Percentiles rank a stretch among this genome's conserved stretches.
phyloP scores from a whole-genome alignment of 1,139 yeast species.

The Suzukiozyma palmioleophila region DNA sequence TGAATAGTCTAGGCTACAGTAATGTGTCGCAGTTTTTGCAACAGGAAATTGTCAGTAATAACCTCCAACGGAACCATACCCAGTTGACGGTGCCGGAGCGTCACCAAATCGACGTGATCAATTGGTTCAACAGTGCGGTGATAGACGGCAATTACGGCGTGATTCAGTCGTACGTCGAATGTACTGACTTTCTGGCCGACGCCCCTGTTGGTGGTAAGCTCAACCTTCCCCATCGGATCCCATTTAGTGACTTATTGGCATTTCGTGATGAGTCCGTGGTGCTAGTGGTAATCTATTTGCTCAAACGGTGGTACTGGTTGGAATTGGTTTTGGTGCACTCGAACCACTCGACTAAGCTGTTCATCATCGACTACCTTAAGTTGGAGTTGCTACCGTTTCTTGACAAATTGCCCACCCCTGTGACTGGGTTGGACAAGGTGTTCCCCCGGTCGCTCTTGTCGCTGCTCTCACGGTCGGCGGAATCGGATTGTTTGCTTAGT shows the following conservation, averaged over 20 bases:
- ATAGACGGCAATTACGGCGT: slow-evolving; percentile 20
- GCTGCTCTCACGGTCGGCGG: slow-evolving; percentile 18
- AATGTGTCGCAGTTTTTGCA: slow-evolving; percentile 9
- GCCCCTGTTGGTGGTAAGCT: not conserved
- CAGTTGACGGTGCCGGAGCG: slow-evolving; percentile 8
- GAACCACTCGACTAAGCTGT: not conserved
- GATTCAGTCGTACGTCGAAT: slow-evolving; percentile 15
- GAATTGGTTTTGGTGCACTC: not conserved
- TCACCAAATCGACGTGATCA: slow-evolving; percentile 12
- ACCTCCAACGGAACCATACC: slow-evolving; percentile 8
- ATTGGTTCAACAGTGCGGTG: slow-evolving; percentile 22
- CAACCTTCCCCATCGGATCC: not conserved
- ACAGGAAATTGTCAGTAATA: not conserved
- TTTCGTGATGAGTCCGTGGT: not conserved
- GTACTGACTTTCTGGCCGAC: not conserved
- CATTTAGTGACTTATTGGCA: not conserved
- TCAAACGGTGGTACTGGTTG: not conserved
- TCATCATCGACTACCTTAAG: not conserved
- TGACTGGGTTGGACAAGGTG: not conserved
- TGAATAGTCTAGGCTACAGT: slow-evolving; percentile 27
- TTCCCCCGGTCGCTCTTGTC: not conserved
- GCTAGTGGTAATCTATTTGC: not conserved
- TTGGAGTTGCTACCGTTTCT: not conserved
- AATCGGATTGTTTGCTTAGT: slow-evolving; percentile 22
- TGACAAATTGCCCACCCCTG: not conserved